These are phyloP conservation scores for Hirschioporus abietinus DNA, from an alignment of 768 basidiomycete genomes.

Conservation along the genomic window DNA sequence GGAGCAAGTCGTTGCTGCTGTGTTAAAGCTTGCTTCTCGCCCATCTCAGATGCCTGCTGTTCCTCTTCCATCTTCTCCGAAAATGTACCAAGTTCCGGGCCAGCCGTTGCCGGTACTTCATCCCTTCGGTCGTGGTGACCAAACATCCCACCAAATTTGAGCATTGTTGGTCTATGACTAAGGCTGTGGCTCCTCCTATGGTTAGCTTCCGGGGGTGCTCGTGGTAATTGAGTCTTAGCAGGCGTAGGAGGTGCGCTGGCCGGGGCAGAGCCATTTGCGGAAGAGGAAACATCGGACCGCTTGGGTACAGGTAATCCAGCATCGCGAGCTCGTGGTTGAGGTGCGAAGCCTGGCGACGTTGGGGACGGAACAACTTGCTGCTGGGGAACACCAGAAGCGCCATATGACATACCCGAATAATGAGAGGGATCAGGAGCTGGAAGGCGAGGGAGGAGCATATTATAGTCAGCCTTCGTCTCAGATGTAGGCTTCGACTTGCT, in stretches of 20 bases:
- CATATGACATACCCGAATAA: slow-evolving; percentile 79
- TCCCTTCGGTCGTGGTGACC: slow-evolving; percentile 35
- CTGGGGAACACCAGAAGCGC: slow-evolving; percentile 34
- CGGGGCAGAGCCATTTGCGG: slow-evolving; percentile 4
- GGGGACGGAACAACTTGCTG: slow-evolving; percentile 49
- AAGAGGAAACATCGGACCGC: slow-evolving; percentile 23
- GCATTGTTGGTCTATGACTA: slow-evolving; percentile 59
- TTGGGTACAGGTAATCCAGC: slow-evolving; percentile 41
- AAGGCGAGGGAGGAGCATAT: slow-evolving; percentile 75
- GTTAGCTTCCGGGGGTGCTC: slow-evolving; percentile 71
- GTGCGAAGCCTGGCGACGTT: slow-evolving; percentile 49
- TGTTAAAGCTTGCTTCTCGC: slow-evolving; percentile 25
- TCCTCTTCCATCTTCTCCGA: slow-evolving; percentile 33
- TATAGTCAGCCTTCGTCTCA: slow-evolving; percentile 58
- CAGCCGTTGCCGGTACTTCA: slow-evolving; percentile 55
- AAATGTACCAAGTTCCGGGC: slow-evolving; percentile 58
- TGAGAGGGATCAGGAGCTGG: slow-evolving; percentile 80
- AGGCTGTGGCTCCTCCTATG: slow-evolving; percentile 82
- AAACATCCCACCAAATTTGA: slow-evolving; percentile 37
- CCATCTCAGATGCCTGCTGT: slow-evolving; percentile 26
- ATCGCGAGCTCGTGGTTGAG: slow-evolving; percentile 64
- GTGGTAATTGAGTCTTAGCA: slow-evolving; percentile 40
- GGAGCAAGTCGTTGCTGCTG: slow-evolving; percentile 14
- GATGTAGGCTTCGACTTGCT: neutral
- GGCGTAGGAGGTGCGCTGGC: slow-evolving; percentile 24